phyloP scores from a whole-genome alignment of 208 protist genomes.

The Angomonas deanei region DNA sequence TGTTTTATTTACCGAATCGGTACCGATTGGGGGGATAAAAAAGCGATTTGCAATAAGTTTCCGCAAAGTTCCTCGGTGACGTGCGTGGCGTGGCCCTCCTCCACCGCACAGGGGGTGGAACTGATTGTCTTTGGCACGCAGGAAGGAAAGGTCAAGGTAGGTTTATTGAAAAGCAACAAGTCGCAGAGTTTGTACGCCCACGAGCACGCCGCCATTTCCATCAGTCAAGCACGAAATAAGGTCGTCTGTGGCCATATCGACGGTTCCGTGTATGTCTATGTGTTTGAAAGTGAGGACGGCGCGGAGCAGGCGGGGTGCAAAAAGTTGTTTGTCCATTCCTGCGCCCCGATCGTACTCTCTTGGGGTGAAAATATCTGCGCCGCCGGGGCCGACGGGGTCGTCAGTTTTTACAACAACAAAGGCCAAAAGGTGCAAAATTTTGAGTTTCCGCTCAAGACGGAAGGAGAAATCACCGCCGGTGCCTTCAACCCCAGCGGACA shows the following conservation, averaged over 20 bases:
- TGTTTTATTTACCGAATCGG: conserved; percentile 97
- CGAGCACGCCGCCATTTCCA: conserved; percentile 85
- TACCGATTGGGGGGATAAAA: conserved; percentile 96
- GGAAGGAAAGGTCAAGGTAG: conserved; percentile 95
- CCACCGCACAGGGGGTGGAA: conserved; percentile 84
- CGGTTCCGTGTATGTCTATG: conserved; percentile 83
- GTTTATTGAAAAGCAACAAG: conserved; percentile 92
- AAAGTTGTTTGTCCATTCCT: conserved; percentile 86
- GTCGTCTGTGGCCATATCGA: conserved; percentile 93
- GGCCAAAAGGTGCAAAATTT: conserved; percentile 85
- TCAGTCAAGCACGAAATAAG: conserved; percentile 59
- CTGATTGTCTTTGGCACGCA: conserved; percentile 91
- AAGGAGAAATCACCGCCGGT: conserved; percentile 89
- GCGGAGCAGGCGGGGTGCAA: conserved; percentile 54
- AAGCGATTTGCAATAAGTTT: conserved; percentile 97
- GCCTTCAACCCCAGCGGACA: conserved; percentile 93
- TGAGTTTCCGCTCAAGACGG: conserved; percentile 75
- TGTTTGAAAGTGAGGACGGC: conserved; percentile 81
- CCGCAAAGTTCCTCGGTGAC: conserved; percentile 85
- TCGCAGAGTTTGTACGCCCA: conserved; percentile 90
- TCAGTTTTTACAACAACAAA: conserved; percentile 93
- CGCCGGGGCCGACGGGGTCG: conserved; percentile 84
- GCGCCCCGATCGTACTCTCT: conserved; percentile 83
- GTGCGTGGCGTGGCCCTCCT: conserved; percentile 90
- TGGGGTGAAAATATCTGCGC: conserved; percentile 93